These are phyloP conservation scores for Leucocoprinus birnbaumii DNA, from an alignment of 768 basidiomycete genomes.

Conservation along the genomic window DNA sequence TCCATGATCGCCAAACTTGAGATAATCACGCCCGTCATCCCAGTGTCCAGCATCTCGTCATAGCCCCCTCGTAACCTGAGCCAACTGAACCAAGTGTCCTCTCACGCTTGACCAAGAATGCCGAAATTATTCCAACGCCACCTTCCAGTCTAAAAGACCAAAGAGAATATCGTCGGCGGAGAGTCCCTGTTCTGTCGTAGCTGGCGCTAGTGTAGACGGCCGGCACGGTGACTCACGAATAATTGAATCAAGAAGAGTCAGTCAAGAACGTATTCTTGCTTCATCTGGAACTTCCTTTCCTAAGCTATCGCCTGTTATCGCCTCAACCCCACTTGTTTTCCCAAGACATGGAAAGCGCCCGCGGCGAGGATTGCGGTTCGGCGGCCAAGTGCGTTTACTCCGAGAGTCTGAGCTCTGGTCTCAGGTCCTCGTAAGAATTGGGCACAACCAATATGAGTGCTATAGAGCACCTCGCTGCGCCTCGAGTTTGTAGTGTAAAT, in stretches of 20 bases:
- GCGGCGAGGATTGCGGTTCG: neutral
- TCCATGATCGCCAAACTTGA: too few relatives aligned
- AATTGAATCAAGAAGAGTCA: conserved; percentile 6
- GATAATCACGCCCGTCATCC: too few relatives aligned
- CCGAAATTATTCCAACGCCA: neutral
- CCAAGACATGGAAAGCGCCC: neutral
- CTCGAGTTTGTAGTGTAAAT: too few relatives aligned
- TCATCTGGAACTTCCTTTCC: neutral
- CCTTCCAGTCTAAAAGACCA: neutral
- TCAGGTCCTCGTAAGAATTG: too few relatives aligned
- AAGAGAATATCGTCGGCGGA: neutral
- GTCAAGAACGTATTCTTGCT: neutral
- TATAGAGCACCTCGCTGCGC: too few relatives aligned
- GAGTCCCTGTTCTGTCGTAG: neutral
- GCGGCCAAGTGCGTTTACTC: neutral
- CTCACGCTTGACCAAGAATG: neutral
- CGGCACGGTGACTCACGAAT: neutral
- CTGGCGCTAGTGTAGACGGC: neutral
- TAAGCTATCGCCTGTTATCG: neutral
- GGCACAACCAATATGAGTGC: too few relatives aligned
- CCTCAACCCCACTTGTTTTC: neutral
- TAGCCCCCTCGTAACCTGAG: too few relatives aligned
- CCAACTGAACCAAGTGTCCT: neutral
- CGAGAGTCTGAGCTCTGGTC: too few relatives aligned
- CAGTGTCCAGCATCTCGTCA: neutral